These are phyloP conservation scores for Sclerotinia trifoliorum DNA, from an alignment of 2,329 filamentous ascomycete species.

Conservation along the genomic window DNA sequence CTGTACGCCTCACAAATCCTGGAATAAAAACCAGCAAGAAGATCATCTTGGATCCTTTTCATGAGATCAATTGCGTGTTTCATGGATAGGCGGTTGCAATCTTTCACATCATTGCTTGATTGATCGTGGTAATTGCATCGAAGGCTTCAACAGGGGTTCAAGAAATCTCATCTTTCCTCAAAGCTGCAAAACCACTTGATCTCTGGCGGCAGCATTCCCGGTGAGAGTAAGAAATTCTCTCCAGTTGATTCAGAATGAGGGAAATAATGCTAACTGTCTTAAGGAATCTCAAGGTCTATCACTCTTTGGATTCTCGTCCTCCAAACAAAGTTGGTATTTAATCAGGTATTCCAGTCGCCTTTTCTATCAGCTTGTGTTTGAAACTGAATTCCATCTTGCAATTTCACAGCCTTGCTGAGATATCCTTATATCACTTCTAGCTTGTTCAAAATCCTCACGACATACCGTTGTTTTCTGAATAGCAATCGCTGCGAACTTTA, in stretches of 20 bases:
- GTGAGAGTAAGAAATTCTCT: background rate
- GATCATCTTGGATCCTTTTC: background rate
- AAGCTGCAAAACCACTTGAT: background rate
- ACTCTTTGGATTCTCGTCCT: no score
- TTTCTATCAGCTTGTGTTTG: background rate
- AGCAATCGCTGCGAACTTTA: background rate
- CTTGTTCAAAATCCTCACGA: background rate
- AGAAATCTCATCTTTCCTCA: background rate
- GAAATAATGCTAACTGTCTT: background rate
- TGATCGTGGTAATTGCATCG: background rate
- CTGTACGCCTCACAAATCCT: background rate
- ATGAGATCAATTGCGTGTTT: background rate
- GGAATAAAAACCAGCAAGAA: background rate
- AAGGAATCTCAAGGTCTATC: background rate
- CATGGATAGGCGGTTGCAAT: background rate
- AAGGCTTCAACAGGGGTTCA: background rate
- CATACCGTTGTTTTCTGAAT: background rate
- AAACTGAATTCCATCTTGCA: background rate
- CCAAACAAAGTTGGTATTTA: background rate
- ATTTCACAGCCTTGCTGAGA: background rate
- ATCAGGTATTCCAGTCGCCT: background rate
- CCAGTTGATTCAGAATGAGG: background rate
- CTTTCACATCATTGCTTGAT: background rate
- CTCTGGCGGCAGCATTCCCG: background rate
- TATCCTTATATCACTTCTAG: background rate